Conservation (phyloP, 805 yeast genomes). For the Candida coleopterorum region DNA sequence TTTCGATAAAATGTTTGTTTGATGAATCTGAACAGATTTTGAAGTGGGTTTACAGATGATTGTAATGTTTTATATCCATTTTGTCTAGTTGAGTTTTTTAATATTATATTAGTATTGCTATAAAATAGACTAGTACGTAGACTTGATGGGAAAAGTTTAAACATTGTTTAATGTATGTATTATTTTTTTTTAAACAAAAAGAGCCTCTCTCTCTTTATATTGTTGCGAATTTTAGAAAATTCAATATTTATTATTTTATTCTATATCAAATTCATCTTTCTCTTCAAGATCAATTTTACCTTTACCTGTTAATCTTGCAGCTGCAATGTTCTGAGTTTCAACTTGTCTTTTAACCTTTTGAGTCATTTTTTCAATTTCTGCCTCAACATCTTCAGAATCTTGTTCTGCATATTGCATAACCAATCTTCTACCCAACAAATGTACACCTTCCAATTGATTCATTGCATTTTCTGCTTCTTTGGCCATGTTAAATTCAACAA, state of each 20-base stretch:
- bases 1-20: constrained; percentile 4
- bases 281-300: constrained; percentile 69
- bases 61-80: constrained; percentile 7
- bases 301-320: constrained; percentile 64
- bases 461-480: constrained; percentile 92
- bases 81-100: background rate
- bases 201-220: too few relatives aligned
- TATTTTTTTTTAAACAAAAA: background rate
- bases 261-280: constrained; percentile 22
- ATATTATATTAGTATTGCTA: constrained; percentile 8
- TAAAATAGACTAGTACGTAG: constrained; percentile 11
- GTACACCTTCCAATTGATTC: constrained; percentile 92
- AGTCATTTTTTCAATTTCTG: constrained; percentile 87
- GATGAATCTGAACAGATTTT: constrained; percentile 1
- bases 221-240: background rate
- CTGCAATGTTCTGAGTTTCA: constrained; percentile 69
- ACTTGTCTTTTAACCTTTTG: constrained; percentile 78
- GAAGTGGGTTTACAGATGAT: constrained; percentile 12
- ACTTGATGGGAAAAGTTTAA: background rate
- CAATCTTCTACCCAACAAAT: constrained; percentile 89
- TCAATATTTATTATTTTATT: too few relatives aligned
- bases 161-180: background rate
- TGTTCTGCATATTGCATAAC: constrained; percentile 90
- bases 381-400: constrained; percentile 80
- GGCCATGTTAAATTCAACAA: constrained; percentile 82